Evolutionary conservation across 2,329 filamentous ascomycete species (phyloP).

Genomic region (Fusarium neocosmosporiellum): DNA sequence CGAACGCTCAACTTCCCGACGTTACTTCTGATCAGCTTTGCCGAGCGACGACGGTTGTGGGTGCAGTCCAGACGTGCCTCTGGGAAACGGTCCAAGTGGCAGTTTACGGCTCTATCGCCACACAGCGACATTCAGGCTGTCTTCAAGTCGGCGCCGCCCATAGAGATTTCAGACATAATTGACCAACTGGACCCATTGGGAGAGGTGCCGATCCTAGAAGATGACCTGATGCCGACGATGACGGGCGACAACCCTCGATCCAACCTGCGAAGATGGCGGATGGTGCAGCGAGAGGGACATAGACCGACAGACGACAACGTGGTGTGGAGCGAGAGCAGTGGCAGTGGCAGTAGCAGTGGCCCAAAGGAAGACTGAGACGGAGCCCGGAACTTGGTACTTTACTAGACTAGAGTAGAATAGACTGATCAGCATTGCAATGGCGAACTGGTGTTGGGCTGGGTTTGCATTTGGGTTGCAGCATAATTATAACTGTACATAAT

Average conservation of each 20-base stretch:
- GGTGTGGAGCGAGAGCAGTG: conserved; percentile 26
- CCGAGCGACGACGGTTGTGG: conserved; percentile 68
- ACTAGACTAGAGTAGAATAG: neutral
- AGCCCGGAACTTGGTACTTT: neutral
- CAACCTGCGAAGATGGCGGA: conserved; percentile 32
- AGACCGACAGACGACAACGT: conserved; percentile 19
- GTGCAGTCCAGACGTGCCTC: conserved; percentile 26
- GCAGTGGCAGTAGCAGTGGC: neutral
- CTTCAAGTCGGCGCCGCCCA: conserved; percentile 69
- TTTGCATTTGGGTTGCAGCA: neutral
- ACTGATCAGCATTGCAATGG: conserved; percentile 20
- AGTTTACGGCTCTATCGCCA: conserved; percentile 63
- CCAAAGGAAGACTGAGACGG: conserved; percentile 19
- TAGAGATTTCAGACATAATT: conserved; percentile 49
- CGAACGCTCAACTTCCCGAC: conserved; percentile 72
- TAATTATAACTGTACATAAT: conserved; percentile 1
- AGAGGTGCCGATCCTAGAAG: conserved; percentile 49
- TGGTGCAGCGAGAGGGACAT: conserved; percentile 34
- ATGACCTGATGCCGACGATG: conserved; percentile 46
- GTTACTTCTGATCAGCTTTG: conserved; percentile 68
- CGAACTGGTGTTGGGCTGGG: conserved; percentile 22
- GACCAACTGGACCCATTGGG: conserved; percentile 49
- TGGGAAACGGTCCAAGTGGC: conserved; percentile 48
- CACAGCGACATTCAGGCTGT: conserved; percentile 71
- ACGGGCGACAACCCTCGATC: conserved; percentile 42